Conservation (phyloP, 2,329 filamentous ascomycete genomes). For the Dactylonectria estremocensis region DNA sequence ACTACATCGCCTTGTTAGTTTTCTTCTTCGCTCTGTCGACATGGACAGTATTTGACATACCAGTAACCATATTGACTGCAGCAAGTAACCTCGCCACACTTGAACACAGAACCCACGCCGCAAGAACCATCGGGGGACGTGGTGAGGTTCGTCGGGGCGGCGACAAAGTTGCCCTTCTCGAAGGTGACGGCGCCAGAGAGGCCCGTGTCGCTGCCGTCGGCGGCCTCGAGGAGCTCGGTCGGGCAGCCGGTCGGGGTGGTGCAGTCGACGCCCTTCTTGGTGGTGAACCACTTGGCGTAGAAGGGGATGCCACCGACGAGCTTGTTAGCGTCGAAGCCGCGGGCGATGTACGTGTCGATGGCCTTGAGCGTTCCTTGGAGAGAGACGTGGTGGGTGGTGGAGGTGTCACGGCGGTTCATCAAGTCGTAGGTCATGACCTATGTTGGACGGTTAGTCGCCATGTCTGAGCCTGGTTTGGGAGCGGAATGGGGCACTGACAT, state of each 20-base stretch:
- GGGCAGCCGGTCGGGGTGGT: slow-evolving; percentile 69
- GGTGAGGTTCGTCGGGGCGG: slow-evolving; percentile 39
- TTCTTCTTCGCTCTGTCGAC: not conserved
- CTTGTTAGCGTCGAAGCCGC: slow-evolving; percentile 68
- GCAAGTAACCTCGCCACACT: slow-evolving; percentile 37
- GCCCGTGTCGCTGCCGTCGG: slow-evolving; percentile 72
- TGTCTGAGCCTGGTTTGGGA: rapidly evolving
- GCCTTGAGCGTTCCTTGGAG: slow-evolving; percentile 67
- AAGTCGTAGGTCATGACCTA: slow-evolving; percentile 80
- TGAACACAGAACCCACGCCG: slow-evolving; percentile 34
- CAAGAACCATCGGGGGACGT: slow-evolving; percentile 38
- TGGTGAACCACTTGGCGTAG: slow-evolving; percentile 78
- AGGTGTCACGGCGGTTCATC: slow-evolving; percentile 79
- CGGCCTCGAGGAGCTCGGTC: slow-evolving; percentile 72
- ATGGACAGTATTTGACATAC: slow-evolving; percentile 30
- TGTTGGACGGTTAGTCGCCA: not conserved
- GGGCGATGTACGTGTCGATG: slow-evolving; percentile 71
- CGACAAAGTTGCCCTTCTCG: slow-evolving; percentile 51
- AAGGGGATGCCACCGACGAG: slow-evolving; percentile 79
- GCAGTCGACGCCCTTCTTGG: slow-evolving; percentile 63
- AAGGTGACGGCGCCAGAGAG: slow-evolving; percentile 61
- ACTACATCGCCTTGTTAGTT: slow-evolving; percentile 9
- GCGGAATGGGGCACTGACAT: slow-evolving; percentile 52
- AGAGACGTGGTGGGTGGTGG: slow-evolving; percentile 76
- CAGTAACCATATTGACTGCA: slow-evolving; percentile 42